Percentiles rank a stretch among this genome's conserved stretches.
These are phyloP conservation scores for Penicillium diatomitis DNA, from an alignment of 495 filamentous ascomycete genomes.

Conservation along the genomic window DNA sequence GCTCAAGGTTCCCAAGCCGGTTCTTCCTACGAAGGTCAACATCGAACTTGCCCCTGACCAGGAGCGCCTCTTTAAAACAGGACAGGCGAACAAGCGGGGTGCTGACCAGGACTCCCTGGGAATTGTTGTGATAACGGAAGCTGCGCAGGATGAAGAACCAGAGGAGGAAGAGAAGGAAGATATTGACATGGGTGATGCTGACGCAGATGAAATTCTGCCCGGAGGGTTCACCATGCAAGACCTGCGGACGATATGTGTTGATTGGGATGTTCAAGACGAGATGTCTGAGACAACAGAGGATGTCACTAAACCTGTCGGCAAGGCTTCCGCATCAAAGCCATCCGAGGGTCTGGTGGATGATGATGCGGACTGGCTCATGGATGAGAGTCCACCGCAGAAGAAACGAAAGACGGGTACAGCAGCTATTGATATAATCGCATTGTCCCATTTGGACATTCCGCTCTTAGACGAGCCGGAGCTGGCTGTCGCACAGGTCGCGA, in stretches of 20 bases:
- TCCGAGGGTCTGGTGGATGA: constrained; percentile 29
- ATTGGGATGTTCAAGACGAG: constrained; percentile 62
- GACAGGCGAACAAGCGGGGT: constrained; percentile 44
- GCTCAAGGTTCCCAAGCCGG: constrained; percentile 63
- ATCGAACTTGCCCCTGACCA: constrained; percentile 76
- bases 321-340: constrained; percentile 7
- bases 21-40: constrained; percentile 77
- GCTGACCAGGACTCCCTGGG: constrained; percentile 48
- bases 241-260: constrained; percentile 68
- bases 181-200: constrained; percentile 46
- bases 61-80: constrained; percentile 67
- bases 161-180: constrained; percentile 53
- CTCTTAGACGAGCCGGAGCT: constrained; percentile 52
- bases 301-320: constrained; percentile 3
- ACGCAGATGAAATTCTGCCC: constrained; percentile 37
- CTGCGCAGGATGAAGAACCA: constrained; percentile 42
- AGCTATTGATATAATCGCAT: constrained; percentile 32
- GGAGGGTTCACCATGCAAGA: constrained; percentile 65
- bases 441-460: constrained; percentile 40
- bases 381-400: constrained; percentile 38
- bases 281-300: constrained; percentile 19
- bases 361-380: constrained; percentile 39
- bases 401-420: constrained; percentile 38
- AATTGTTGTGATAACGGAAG: constrained; percentile 47
- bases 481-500: constrained; percentile 58